Conservation (phyloP, 306 rosid species). For the Astragalus glycyphyllos region DNA sequence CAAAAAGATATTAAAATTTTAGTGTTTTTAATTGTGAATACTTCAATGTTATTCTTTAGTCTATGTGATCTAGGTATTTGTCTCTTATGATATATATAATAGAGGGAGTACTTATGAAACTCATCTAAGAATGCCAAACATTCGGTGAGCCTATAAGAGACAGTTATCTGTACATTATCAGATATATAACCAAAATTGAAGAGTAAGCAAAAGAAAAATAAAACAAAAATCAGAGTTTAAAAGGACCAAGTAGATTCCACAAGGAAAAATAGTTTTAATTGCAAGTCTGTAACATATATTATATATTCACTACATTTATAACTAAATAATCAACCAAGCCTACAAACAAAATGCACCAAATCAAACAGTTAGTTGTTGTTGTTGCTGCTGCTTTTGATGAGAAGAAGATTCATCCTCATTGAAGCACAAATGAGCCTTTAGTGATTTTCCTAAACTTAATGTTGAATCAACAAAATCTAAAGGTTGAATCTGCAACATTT, state of each 20-base stretch:
- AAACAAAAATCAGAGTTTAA: not conserved
- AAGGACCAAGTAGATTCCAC: not conserved
- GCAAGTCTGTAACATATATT: constrained; percentile 38
- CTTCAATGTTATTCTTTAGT: too few species aligned
- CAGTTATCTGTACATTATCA: constrained; percentile 41
- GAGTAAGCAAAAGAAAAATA: not conserved
- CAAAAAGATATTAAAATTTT: too few species aligned
- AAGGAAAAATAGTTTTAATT: constrained; percentile 42
- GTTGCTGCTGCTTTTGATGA: constrained; percentile 72
- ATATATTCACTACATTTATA: constrained; percentile 48
- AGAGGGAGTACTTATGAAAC: too few species aligned
- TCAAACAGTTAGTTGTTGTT: constrained; percentile 80
- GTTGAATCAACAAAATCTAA: constrained; percentile 58
- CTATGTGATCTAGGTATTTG: too few species aligned
- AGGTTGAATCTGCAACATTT: constrained; percentile 75
- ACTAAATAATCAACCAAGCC: constrained; percentile 32
- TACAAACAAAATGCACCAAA: constrained; percentile 41
- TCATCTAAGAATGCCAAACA: not conserved
- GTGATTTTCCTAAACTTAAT: constrained; percentile 57
- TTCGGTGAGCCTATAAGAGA: constrained; percentile 44
- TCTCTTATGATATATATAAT: too few species aligned
- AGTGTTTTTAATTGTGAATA: too few species aligned
- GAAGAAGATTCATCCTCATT: constrained; percentile 84
- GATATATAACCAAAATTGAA: not conserved
- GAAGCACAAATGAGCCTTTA: constrained; percentile 64